These are phyloP conservation scores for Truncatella angustata DNA, from an alignment of 2,329 filamentous ascomycete species.

Conservation along the genomic window DNA sequence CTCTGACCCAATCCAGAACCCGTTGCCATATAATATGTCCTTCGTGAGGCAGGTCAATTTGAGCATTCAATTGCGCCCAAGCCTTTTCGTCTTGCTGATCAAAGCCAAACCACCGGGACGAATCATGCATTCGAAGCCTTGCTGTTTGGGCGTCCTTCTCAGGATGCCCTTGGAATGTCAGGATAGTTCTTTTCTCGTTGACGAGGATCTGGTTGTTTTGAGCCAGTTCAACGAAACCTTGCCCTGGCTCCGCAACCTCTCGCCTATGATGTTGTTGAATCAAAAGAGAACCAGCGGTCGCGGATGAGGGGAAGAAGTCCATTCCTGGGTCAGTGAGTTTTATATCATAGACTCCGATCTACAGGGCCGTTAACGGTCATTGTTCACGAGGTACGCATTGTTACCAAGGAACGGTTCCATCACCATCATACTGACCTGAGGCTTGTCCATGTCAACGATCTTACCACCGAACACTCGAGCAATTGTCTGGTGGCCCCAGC, in stretches of 20 bases:
- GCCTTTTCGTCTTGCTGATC: conserved; percentile 28
- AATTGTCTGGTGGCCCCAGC: conserved; percentile 46
- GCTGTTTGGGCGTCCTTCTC: conserved; percentile 40
- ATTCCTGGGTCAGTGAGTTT: conserved; percentile 34
- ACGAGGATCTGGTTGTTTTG: conserved; percentile 37
- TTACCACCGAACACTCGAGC: conserved; percentile 35
- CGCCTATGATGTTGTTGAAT: conserved; percentile 43
- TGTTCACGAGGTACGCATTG: too few species aligned
- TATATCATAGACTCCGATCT: conserved; percentile 12
- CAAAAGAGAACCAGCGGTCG: conserved; percentile 19
- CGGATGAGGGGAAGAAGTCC: conserved; percentile 33
- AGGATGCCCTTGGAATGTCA: conserved; percentile 45
- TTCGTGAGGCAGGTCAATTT: conserved; percentile 32
- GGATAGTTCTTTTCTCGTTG: conserved; percentile 34
- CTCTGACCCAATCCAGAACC: conserved; percentile 28
- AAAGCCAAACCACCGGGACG: conserved; percentile 35
- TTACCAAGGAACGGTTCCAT: too few species aligned
- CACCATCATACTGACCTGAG: conserved; percentile 37
- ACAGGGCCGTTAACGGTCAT: not conserved
- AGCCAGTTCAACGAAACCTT: conserved; percentile 33
- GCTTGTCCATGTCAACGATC: conserved; percentile 34
- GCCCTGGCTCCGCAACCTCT: conserved; percentile 31
- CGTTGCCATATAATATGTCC: conserved; percentile 36
- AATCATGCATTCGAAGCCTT: conserved; percentile 34
- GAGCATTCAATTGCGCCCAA: conserved; percentile 22